Percentiles rank a stretch among this genome's conserved stretches.
These are phyloP conservation scores for Backusella psychrophila DNA, from an alignment of 192 early-diverging fungal species.

Conservation along the genomic window DNA sequence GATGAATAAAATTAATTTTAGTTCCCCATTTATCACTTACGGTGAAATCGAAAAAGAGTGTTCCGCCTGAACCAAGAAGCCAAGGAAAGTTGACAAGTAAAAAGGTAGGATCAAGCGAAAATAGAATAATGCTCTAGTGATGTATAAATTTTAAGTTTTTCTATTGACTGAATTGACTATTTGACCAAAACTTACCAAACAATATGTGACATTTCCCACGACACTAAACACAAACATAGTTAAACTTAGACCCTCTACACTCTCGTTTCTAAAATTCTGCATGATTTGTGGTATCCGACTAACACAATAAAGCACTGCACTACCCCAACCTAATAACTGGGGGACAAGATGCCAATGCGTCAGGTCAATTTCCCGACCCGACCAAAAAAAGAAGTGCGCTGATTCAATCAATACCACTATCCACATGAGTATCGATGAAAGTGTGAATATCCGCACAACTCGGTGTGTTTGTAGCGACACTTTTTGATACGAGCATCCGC, in stretches of 20 bases:
- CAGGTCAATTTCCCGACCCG: constrained; percentile 13
- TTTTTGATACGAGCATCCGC: background rate
- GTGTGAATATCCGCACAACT: constrained; percentile 10
- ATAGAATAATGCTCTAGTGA: constrained; percentile 66
- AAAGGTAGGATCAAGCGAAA: constrained; percentile 63
- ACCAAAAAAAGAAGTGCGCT: constrained; percentile 3
- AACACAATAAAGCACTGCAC: constrained; percentile 68
- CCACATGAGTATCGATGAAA: constrained; percentile 9
- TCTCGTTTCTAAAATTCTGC: constrained; percentile 70
- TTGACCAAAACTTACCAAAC: constrained; percentile 28
- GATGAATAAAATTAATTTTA: background rate
- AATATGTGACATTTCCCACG: constrained; percentile 71
- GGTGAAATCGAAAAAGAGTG: constrained; percentile 73
- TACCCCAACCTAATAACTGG: constrained; percentile 72
- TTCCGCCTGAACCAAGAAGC: constrained; percentile 72
- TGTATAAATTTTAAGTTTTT: background rate
- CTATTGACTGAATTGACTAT: background rate
- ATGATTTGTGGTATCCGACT: constrained; percentile 82
- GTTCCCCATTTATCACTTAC: constrained; percentile 34
- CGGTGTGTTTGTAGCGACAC: background rate
- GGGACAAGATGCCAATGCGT: constrained; percentile 39
- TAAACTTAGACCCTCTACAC: constrained; percentile 73
- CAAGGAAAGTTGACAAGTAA: constrained; percentile 74
- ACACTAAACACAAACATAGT: constrained; percentile 86
- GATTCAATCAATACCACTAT: background rate